Evolutionary conservation across 495 filamentous ascomycete species (phyloP), one percentile per base, ranked within the genome.

Genomic region (Staphylotrichum longicolle): DNA sequence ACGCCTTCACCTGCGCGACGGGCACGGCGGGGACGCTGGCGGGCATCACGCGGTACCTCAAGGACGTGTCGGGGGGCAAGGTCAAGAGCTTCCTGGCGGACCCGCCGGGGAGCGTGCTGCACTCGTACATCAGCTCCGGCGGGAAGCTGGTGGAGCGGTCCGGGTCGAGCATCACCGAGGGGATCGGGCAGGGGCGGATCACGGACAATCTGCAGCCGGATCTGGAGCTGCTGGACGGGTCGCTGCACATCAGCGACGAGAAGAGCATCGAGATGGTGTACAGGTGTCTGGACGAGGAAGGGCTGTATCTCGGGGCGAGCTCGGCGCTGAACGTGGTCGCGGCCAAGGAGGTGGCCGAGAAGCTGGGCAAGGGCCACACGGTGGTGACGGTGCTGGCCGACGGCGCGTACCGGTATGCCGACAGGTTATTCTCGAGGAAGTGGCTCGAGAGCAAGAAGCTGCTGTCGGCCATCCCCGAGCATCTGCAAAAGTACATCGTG

Each of bases 201-300:
- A 98, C 94, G 44, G 91, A 96, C 63, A 98, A 98, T 74, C 77
- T 98, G 54, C 77, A 85, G 75, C 90, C 85, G 15, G 95, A 98
- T 69, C 80, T 98, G 57, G 88, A 83, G 48, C 78, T 96, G 33
- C 66, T 98, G 37, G 93, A 96, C 73, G 91, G 88, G n/a, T 88
- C 91, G 47, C 66, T 98, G 66, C 80, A 88, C 68, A 90, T 98
- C 66, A 82, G 82, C 61, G 94, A 98, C 70, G 93, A 92, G 79
- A 94, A 94, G 83, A 91, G 84, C 64, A 92, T 98, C 70, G 91
- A 90, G 75, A 97, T 97, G 94, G 92, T 98, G 61, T 98, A 98
- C 75, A 82, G 94, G 63, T 96, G 95, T 68, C 78, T 98, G 65
- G 94, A 98, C 68, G 94, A 98, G 75, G 94, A 98, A 68, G 94